Evolutionary conservation across 1,284 basidiomycete species (phyloP).

Genomic region (Tilletia setariae): DNA sequence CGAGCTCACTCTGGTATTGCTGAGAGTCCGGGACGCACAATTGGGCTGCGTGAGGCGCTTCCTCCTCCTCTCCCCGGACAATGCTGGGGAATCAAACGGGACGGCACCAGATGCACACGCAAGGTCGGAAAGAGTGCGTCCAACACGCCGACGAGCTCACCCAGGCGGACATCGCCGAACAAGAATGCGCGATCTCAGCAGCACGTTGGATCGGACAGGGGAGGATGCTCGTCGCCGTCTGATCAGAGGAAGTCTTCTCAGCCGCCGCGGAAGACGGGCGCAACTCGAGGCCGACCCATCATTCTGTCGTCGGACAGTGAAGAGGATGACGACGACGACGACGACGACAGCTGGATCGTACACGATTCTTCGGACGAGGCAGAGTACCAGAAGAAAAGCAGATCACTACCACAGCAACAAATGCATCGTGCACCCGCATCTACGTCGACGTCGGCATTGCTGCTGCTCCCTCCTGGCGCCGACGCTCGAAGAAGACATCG

Average conservation of each 20-base stretch:
- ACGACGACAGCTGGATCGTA: slow-evolving; percentile 17
- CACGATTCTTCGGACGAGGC: neutral
- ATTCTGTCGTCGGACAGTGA: slow-evolving; percentile 16
- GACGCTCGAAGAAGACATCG: neutral
- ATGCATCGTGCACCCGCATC: too few relatives aligned
- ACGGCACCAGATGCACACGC: slow-evolving; percentile 34
- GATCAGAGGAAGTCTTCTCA: neutral
- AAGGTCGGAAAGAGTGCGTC: slow-evolving; percentile 12
- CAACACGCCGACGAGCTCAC: neutral
- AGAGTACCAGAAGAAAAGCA: too few relatives aligned
- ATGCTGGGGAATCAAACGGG: slow-evolving; percentile 41
- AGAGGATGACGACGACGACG: slow-evolving; percentile 18
- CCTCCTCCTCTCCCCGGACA: slow-evolving; percentile 26
- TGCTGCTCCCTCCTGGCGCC: neutral
- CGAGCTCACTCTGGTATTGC: too few relatives aligned
- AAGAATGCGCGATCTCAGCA: too few relatives aligned
- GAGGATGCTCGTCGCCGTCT: slow-evolving; percentile 17
- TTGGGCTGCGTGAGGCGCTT: slow-evolving; percentile 14
- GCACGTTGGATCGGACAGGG: neutral
- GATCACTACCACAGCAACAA: too few relatives aligned
- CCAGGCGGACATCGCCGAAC: too few relatives aligned
- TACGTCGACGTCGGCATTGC: neutral
- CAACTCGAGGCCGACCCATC: slow-evolving; percentile 17
- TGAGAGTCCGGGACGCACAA: neutral
- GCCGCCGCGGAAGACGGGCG: neutral